phyloP scores from a whole-genome alignment of 805 yeast genomes.

The Saturnispora ahearnii region DNA sequence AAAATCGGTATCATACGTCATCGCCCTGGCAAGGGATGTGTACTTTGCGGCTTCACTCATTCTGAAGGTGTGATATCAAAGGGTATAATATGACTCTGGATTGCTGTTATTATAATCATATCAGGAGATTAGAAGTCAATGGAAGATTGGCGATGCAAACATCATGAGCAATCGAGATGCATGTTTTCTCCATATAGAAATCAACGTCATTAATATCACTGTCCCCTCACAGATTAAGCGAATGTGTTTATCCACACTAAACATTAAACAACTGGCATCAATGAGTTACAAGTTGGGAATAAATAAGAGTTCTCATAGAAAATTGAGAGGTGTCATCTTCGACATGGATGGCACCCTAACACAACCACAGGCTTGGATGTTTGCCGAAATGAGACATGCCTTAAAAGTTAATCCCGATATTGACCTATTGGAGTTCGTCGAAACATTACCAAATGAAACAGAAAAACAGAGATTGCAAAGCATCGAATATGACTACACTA shows the following conservation, averaged over 20 bases:
- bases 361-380: conserved; percentile 45
- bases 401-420: conserved; percentile 25
- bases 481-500: conserved; percentile 24
- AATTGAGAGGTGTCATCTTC: conserved; percentile 47
- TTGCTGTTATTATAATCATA: background rate
- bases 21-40: no score
- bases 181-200: background rate
- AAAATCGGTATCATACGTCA: no score
- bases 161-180: background rate
- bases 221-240: background rate
- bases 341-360: conserved; percentile 80
- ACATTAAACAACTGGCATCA: background rate
- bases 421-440: conserved; percentile 49
- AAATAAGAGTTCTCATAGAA: background rate
- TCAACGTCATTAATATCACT: background rate
- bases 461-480: conserved; percentile 42
- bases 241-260: background rate
- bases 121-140: background rate
- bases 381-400: conserved; percentile 49
- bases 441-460: conserved; percentile 10
- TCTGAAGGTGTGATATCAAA: no score
- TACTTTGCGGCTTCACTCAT: no score
- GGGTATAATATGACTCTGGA: no score
- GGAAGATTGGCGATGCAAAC: background rate
- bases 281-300: background rate